A percentile compares a stretch with the other conserved stretches of the same genome.
These are phyloP conservation scores for Phytophthora meadii DNA, from an alignment of 352 stramenopile genomes.

Conservation along the genomic window DNA sequence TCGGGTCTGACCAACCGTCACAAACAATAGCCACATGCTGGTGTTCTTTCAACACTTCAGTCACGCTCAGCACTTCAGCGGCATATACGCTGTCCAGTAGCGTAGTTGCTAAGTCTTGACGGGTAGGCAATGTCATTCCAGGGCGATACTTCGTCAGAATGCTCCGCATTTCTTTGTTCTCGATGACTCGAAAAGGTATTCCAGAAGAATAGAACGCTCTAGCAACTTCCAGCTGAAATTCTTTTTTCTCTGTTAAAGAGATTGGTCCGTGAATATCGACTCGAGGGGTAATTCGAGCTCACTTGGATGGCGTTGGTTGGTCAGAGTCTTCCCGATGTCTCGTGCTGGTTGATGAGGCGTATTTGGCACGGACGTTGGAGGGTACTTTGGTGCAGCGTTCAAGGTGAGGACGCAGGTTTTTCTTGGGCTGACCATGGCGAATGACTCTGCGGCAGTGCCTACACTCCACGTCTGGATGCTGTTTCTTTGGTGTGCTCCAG, in stretches of 20 bases:
- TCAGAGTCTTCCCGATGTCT: too few relatives aligned
- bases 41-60: neutral
- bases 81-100: neutral
- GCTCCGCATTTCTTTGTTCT: neutral
- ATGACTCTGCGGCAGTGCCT: too few relatives aligned
- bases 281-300: too few relatives aligned
- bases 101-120: neutral
- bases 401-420: too few relatives aligned
- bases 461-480: too few relatives aligned
- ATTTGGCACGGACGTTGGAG: too few relatives aligned
- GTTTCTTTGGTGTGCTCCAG: too few relatives aligned
- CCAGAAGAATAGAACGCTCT: neutral
- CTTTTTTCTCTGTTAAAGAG: neutral
- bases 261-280: too few relatives aligned
- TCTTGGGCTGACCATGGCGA: too few relatives aligned
- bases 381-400: too few relatives aligned
- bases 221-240: neutral
- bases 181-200: conserved; percentile 10
- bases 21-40: conserved; percentile 14
- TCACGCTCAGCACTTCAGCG: neutral
- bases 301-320: too few relatives aligned
- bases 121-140: neutral
- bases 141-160: conserved; percentile 1
- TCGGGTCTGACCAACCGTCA: conserved; percentile 21
- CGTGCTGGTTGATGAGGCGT: too few relatives aligned